phyloP scores from a whole-genome alignment of 805 yeast species.

The Wickerhamiella lipophila region DNA sequence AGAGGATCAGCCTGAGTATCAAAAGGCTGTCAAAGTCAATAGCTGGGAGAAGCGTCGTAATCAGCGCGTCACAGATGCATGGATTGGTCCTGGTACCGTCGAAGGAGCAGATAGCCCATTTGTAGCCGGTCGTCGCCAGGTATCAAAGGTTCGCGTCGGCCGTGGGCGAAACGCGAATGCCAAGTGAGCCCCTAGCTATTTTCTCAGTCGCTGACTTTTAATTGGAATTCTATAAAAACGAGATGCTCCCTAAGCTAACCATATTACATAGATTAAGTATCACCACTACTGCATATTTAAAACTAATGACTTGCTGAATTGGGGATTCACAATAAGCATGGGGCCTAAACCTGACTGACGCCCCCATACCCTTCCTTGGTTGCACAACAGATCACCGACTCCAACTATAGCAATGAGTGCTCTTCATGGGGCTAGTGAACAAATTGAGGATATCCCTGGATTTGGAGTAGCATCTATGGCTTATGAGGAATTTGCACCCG shows the following conservation, averaged over 20 bases:
- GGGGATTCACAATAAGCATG: background rate
- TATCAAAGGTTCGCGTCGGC: conserved; percentile 59
- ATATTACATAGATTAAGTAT: background rate
- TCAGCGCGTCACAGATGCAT: conserved; percentile 72
- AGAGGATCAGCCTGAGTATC: conserved; percentile 92
- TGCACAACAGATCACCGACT: background rate
- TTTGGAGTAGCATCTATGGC: conserved; percentile 42
- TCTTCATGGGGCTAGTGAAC: conserved; percentile 15
- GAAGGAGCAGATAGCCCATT: conserved; percentile 85
- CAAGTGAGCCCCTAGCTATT: background rate
- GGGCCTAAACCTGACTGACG: background rate
- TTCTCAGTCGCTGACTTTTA: background rate
- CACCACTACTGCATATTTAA: background rate
- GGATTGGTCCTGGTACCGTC: conserved; percentile 85
- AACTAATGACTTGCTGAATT: background rate
- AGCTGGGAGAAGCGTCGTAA: conserved; percentile 77
- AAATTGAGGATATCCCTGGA: conserved; percentile 44
- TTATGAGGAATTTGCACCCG: conserved; percentile 56
- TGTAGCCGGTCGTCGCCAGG: conserved; percentile 40
- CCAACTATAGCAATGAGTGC: conserved; percentile 4
- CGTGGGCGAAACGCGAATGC: conserved; percentile 64
- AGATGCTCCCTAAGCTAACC: background rate
- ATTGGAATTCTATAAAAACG: no score
- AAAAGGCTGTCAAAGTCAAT: conserved; percentile 74
- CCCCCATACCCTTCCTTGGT: background rate